Base-by-base conservation (phyloP, 1,284 basidiomycete genomes). In the Marasmius fiardii region DNA sequence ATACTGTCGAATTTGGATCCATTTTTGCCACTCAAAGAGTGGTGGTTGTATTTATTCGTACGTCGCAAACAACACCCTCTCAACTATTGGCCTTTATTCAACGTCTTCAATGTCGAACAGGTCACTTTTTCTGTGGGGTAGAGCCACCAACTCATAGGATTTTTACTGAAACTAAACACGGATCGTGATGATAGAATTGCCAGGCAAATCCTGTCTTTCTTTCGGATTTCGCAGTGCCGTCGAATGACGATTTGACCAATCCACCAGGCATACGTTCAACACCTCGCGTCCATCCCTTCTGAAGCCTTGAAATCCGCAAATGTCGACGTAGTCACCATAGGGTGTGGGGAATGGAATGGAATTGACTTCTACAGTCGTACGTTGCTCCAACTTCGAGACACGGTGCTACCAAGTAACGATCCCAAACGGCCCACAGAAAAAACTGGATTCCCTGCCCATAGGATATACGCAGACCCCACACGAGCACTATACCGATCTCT, bases 111-210 rank as follows among this genome's bases (percentile, higher is more conserved):
- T 49, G 35, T 52, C 43, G 26, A n/a, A 47, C 43, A 83, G 84
- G 82, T 12, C 83, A 87, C 64, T 86, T 86, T 66, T 84, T 85
- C 64, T 86, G 85, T 61, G 83, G 82, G 26, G 84, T 85, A 69
- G 58, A 76, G 14, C 33, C 8, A 20, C 51, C 18, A 31, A 34
- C 51, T 34, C 37, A 56, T 18, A 21, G 18, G 7, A 49, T 50
- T 43, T 51, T 56, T 18, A 54, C 50, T 52, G n/a, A 47, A 43
- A 3, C 43, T n/a, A 52, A 24, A 48, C 14, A 35, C 39, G 49
- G 48, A 48, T 51, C 18, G 41, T 60, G 54, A 50, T 18, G 28
- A n/a, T 6, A 77, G 75, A 68, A 56, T 48, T 80, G 78, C 61
- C 74, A 79, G 70, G 76, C 79, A 59, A 52, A 59, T 57, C 35